Conservation (phyloP, 192 early-diverging fungal genomes). For the Mortierella antarctica region DNA sequence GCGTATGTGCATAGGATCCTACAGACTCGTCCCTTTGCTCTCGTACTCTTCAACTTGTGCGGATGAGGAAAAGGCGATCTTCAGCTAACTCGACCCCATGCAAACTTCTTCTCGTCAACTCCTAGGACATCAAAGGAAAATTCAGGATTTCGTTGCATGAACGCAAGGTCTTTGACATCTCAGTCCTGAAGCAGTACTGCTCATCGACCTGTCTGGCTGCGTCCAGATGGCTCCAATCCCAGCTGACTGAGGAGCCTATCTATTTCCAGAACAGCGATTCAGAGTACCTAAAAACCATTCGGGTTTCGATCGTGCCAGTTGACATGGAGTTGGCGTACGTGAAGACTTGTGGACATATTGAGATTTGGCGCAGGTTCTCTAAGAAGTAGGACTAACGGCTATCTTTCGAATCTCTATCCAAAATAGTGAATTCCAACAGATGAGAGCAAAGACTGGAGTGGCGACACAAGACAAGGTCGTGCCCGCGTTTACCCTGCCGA, state of each 20-base stretch:
- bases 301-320: slow-evolving; percentile 37
- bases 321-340: slow-evolving; percentile 45
- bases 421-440: slow-evolving; percentile 28
- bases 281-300: slow-evolving; percentile 13
- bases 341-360: neutral
- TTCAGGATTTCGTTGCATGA: slow-evolving; percentile 77
- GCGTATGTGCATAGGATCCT: slow-evolving; percentile 32
- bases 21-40: neutral
- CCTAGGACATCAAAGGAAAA: slow-evolving; percentile 61
- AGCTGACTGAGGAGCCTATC: slow-evolving; percentile 80
- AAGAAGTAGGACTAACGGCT: neutral
- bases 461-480: neutral
- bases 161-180: slow-evolving; percentile 83
- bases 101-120: neutral
- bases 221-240: slow-evolving; percentile 74
- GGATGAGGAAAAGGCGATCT: neutral
- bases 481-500: slow-evolving; percentile 27
- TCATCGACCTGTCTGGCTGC: slow-evolving; percentile 76
- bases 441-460: neutral
- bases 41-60: neutral
- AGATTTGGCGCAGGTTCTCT: neutral
- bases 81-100: neutral
- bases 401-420: neutral
- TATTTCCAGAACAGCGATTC: slow-evolving; percentile 68
- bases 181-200: slow-evolving; percentile 76